A percentile compares a stretch with the other conserved stretches of the same genome.
Conservation (phyloP, 176 grass and related monocot genomes). For the Thalia dealbata region DNA sequence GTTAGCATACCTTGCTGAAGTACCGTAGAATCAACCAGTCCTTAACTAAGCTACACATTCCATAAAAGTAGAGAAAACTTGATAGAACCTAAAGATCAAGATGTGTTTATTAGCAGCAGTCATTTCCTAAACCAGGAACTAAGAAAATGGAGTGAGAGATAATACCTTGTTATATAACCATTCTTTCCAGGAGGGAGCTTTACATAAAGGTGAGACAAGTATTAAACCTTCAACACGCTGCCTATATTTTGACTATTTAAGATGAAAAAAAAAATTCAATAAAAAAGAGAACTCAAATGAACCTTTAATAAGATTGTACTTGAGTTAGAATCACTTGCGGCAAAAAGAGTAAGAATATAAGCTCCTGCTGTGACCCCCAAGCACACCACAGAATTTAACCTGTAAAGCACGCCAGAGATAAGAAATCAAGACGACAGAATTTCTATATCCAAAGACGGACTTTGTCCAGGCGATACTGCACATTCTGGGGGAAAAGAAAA, state of each 20-base stretch:
- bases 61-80: conserved; percentile 91
- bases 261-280: conserved; percentile 21
- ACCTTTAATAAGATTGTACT: background rate
- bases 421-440: conserved; percentile 1
- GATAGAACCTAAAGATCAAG: conserved; percentile 42
- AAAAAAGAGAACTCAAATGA: background rate
- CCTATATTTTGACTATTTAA: conserved; percentile 53
- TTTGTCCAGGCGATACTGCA: too few species aligned
- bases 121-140: background rate
- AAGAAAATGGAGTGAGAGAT: background rate
- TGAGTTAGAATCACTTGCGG: conserved; percentile 33
- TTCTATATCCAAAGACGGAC: too few species aligned
- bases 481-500: too few species aligned
- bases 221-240: conserved; percentile 82
- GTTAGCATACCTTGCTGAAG: conserved; percentile 60
- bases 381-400: conserved; percentile 84
- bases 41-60: conserved; percentile 74
- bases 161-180: conserved; percentile 94
- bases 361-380: conserved; percentile 93
- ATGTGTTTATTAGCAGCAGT: background rate
- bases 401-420: conserved; percentile 21
- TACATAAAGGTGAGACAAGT: conserved; percentile 88
- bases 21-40: conserved; percentile 85
- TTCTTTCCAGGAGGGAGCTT: conserved; percentile 91
- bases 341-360: conserved; percentile 84